These are phyloP conservation scores for Calycina marina DNA, from an alignment of 2,329 filamentous ascomycete genomes.

Conservation along the genomic window DNA sequence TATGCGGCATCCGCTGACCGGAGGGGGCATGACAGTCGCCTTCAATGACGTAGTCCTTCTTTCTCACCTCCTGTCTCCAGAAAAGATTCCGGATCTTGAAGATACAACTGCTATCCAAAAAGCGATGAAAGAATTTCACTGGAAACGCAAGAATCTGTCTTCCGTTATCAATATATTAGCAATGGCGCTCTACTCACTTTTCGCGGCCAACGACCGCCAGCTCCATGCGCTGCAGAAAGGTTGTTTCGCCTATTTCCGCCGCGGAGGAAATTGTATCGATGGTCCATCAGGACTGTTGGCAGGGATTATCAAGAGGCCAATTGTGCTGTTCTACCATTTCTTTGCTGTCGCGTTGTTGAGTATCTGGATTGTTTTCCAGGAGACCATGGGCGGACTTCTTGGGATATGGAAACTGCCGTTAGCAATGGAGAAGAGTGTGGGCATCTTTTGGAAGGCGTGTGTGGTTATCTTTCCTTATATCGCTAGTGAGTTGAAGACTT, in stretches of 20 bases:
- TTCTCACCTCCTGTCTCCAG: slow-evolving; percentile 56
- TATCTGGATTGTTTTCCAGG: slow-evolving; percentile 46
- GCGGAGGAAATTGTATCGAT: slow-evolving; percentile 54
- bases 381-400: slow-evolving; percentile 35
- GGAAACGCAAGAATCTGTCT: slow-evolving; percentile 67
- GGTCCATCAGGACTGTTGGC: slow-evolving; percentile 72
- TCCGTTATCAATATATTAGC: slow-evolving; percentile 96
- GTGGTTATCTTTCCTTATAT: slow-evolving; percentile 75
- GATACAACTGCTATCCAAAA: slow-evolving; percentile 48
- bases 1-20: slow-evolving; percentile 97
- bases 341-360: slow-evolving; percentile 83
- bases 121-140: slow-evolving; percentile 65
- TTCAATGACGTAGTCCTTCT: slow-evolving; percentile 83
- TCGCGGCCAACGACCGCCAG: slow-evolving; percentile 68
- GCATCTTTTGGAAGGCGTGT: slow-evolving; percentile 68
- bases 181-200: slow-evolving; percentile 80
- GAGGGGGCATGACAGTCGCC: slow-evolving; percentile 95
- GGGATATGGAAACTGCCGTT: slow-evolving; percentile 44
- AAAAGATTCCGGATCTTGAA: slow-evolving; percentile 51
- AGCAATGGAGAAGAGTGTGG: slow-evolving; percentile 46
- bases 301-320: slow-evolving; percentile 64
- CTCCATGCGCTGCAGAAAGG: slow-evolving; percentile 72
- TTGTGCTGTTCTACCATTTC: slow-evolving; percentile 80
- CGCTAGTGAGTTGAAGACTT: slow-evolving; percentile 43
- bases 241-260: slow-evolving; percentile 86